Evolutionary conservation across 2,329 filamentous ascomycete species (phyloP), one percentile per base, ranked within the genome.

Genomic region (Xylariomycetidae sp.): DNA sequence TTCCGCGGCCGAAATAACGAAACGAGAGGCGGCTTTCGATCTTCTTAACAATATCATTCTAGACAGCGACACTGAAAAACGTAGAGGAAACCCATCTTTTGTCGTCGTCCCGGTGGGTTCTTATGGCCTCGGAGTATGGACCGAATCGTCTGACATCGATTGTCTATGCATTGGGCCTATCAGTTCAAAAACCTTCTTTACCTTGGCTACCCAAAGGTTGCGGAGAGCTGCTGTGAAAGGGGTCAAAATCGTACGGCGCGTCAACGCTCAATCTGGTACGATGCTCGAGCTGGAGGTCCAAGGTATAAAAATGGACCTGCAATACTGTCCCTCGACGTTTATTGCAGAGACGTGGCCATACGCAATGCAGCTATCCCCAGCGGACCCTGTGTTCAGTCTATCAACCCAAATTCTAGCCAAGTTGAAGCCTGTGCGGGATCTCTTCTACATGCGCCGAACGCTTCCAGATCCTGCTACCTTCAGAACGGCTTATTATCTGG

Each of bases 81-180:
- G 32, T 25, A 41, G 56, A 14, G 49, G 55, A 6, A 48, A 51
- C 3, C 52, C 57, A 11, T 51, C 66, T 2, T 58, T 82, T 23
- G 59, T 78, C 1, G 49, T 84, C 6, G 64, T 76, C 5, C 67
- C 79, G 0, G 76, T 83, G n/a, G 81, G 80, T 1, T 84, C 80
- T 1, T 82, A 79, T 46, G 75, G 72, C 3, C 59, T 85, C 3
- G 73, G 72, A 8, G 71, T 80, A 3, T 83, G 79, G 76, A 76
- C 72, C 2, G 48, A 61, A 2, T 52, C 65, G 0, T 84, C 79
- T 2, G 77, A 83, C 44, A 67, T 85, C 6, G 78, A 85, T 54
- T 79, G 77, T 45, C 64, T 85, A 5, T 82, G 72, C 44, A 73
- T 85, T 40, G 77, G 80, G 2, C 66, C 71, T 15, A 75, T 81